Evolutionary conservation across 1,139 yeast genomes (phyloP).

Genomic region (Yamadazyma dushanensis): DNA sequence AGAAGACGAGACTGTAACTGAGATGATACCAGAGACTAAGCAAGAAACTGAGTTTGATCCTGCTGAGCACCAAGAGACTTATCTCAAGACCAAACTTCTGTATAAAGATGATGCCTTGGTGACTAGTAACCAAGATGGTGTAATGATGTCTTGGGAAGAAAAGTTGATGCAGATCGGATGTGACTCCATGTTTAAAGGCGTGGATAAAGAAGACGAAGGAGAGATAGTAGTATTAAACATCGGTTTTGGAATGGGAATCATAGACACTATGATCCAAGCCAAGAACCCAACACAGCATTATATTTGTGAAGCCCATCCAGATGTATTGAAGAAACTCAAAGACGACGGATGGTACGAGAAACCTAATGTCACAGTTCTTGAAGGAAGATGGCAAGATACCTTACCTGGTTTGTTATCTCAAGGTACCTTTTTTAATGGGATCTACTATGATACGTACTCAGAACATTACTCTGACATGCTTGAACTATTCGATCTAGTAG

Average conservation of each 20-base stretch:
- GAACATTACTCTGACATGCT: constrained; percentile 86
- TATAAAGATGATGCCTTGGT: constrained; percentile 71
- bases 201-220: constrained; percentile 20
- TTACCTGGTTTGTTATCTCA: constrained; percentile 61
- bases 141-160: constrained; percentile 97
- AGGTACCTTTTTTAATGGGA: constrained; percentile 83
- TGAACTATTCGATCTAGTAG: constrained; percentile 76
- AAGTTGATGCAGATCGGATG: constrained; percentile 81
- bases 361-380: constrained; percentile 67
- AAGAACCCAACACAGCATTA: constrained; percentile 68
- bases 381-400: constrained; percentile 91
- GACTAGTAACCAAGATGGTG: constrained; percentile 82
- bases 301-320: constrained; percentile 95
- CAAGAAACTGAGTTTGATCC: constrained; percentile 29
- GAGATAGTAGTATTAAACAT: constrained; percentile 66
- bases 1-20: constrained; percentile 16
- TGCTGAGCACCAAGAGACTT: constrained; percentile 64
- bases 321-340: constrained; percentile 67
- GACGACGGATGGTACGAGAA: constrained; percentile 84
- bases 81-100: constrained; percentile 63
- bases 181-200: constrained; percentile 54
- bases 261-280: constrained; percentile 73
- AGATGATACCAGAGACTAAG: constrained; percentile 7
- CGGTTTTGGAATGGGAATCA: constrained; percentile 97
- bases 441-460: constrained; percentile 90